Base-by-base conservation (phyloP, 306 rosid genomes). In the Rosa chinensis region DNA sequence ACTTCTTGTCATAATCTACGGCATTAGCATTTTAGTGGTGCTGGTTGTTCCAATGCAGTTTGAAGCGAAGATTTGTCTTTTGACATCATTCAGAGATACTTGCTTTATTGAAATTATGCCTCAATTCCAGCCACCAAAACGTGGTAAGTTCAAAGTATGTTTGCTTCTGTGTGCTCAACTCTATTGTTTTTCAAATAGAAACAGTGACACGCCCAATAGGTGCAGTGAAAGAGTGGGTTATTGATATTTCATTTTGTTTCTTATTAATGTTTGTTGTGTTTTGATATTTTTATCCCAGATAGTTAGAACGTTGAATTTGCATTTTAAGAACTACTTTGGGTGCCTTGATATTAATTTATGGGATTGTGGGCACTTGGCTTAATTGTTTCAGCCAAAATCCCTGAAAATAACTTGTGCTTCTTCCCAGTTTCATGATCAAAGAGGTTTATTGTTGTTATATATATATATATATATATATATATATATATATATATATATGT, bases 41-140 rank as follows among this genome's bases (percentile, higher is more conserved):
- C 67, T 83, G 77, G 75, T 78, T 83, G 47, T 80, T 88, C 28
- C 8, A 62, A 59, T 80, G 82, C 86, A 93, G 98, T 93, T 93
- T 88, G 89, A 74, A 20, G 98, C 91, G 2, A 93, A 93, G 91
- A 93, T 93, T 81, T 90, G 93, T 83, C 97, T 93, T 77, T 80
- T 93, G 83, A 91, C 97, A 53, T 93, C 98, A 74, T 93, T 93
- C 81, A 91, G 93, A 87, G 98, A 91, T 56, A 91, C 98, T 39
- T 93, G 97, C 82, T 93, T 91, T 79, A 61, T 91, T 28, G 98
- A 93, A 85, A 91, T 93, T 71, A 83, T 79, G 79, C 98, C 98
- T 10, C 85, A 72, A 71, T 66, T 76, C 79, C 88, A 84, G 82
- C 85, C 89, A 44, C 92, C 93, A 2, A 89, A 87, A 81, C 86